A percentile compares a stretch with the other conserved stretches of the same genome.
Conservation (phyloP, 78 protist species). For the Tieghemostelium lacteum region DNA sequence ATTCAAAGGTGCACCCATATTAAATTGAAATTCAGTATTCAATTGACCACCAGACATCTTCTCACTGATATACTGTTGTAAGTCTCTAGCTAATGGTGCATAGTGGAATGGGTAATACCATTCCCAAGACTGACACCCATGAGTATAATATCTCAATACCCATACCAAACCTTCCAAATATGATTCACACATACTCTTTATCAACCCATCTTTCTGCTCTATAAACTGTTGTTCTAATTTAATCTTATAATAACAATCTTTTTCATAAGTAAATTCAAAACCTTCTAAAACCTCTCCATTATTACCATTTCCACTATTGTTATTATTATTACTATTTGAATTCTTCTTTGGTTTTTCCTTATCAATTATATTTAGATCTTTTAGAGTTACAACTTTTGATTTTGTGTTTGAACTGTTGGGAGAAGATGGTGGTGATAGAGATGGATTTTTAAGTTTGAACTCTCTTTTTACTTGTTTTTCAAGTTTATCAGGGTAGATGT, state of each 20-base stretch:
- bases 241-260: slow-evolving; percentile 16
- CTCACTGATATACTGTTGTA: neutral
- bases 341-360: neutral
- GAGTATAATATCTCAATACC: slow-evolving; percentile 97
- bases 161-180: slow-evolving; percentile 95
- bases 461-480: slow-evolving; percentile 36
- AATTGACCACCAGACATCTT: neutral
- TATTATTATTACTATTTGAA: neutral
- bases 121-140: slow-evolving; percentile 96
- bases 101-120: slow-evolving; percentile 99
- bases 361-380: neutral
- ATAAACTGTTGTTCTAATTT: neutral
- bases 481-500: slow-evolving; percentile 21
- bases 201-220: neutral
- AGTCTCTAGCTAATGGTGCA: slow-evolving; percentile 92
- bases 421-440: neutral
- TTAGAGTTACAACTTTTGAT: neutral
- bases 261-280: slow-evolving; percentile 10
- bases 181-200: slow-evolving; percentile 4
- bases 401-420: neutral
- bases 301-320: too few relatives aligned
- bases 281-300: too few relatives aligned
- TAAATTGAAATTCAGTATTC: neutral
- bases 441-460: neutral
- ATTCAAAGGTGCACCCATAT: slow-evolving; percentile 15